Evolutionary conservation across 305 asterid genomes (phyloP).

Genomic region (Fraxinus ornus): DNA sequence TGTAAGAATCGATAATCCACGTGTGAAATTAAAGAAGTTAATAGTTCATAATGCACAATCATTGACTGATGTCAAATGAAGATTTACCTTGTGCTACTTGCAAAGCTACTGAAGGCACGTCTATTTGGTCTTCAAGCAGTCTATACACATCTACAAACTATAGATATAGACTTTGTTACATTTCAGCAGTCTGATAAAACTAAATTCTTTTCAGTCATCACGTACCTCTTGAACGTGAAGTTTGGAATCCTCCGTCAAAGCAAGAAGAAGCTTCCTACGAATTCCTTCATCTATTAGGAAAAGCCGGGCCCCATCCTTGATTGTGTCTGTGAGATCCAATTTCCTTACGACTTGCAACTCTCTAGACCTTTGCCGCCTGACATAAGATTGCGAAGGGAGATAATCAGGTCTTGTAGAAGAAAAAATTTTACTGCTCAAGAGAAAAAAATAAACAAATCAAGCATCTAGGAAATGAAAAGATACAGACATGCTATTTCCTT

Average conservation of each 20-base stretch:
- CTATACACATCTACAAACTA: constrained; percentile 89
- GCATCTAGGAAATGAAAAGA: constrained; percentile 12
- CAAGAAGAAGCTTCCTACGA: constrained; percentile 93
- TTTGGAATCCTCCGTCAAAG: constrained; percentile 95
- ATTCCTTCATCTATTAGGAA: constrained; percentile 82
- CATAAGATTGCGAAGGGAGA: background rate
- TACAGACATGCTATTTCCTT: constrained; percentile 53
- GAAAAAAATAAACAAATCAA: constrained; percentile 13
- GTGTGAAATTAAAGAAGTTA: constrained; percentile 10
- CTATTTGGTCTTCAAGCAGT: constrained; percentile 87
- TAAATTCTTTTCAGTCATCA: background rate
- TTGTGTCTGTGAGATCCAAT: constrained; percentile 92
- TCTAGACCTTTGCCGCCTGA: constrained; percentile 43
- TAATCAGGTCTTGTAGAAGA: background rate
- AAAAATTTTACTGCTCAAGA: background rate
- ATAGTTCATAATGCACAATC: constrained; percentile 5
- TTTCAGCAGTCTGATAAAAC: constrained; percentile 15
- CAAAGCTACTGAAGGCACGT: constrained; percentile 70
- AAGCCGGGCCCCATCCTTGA: constrained; percentile 95
- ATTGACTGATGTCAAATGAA: constrained; percentile 10
- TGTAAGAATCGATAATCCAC: constrained; percentile 33
- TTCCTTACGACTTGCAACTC: constrained; percentile 47
- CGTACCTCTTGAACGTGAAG: constrained; percentile 92
- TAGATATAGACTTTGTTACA: constrained; percentile 24
- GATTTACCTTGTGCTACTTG: constrained; percentile 82